phyloP scores from a whole-genome alignment of 2,329 filamentous ascomycete species.

The Pleomassaria siparia region DNA sequence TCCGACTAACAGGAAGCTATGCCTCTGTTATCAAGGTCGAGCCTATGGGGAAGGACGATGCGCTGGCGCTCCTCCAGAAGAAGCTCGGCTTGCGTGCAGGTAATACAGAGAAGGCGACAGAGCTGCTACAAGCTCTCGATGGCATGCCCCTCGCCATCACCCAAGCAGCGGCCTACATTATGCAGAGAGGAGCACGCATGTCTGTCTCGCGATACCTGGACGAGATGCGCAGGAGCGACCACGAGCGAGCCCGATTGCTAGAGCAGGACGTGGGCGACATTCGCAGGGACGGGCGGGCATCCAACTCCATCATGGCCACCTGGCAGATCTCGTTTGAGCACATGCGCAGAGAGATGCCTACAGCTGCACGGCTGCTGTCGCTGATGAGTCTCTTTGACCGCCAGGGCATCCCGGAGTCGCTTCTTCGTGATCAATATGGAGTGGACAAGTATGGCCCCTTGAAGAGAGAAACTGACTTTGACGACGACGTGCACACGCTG shows the following conservation, averaged over 20 bases:
- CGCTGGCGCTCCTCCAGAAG: conserved; percentile 22
- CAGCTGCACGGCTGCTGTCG: conserved; percentile 47
- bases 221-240: conserved; percentile 6
- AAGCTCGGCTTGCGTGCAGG: conserved; percentile 14
- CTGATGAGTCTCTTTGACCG: conserved; percentile 32
- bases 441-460: conserved; percentile 3
- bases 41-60: conserved; percentile 24
- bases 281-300: conserved; percentile 4
- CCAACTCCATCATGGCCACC: conserved; percentile 27
- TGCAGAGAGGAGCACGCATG: not conserved
- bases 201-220: conserved; percentile 5
- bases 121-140: conserved; percentile 26
- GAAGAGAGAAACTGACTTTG: conserved; percentile 8
- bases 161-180: conserved; percentile 15
- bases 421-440: conserved; percentile 16
- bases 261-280: not conserved
- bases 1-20: conserved; percentile 12
- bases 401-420: conserved; percentile 21
- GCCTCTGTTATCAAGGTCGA: conserved; percentile 16
- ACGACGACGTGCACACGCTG: conserved; percentile 9
- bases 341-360: conserved; percentile 24
- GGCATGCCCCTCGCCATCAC: conserved; percentile 37
- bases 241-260: conserved; percentile 4
- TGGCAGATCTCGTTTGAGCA: conserved; percentile 34
- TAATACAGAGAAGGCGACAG: conserved; percentile 6